A percentile compares a stretch with the other conserved stretches of the same genome.
Conservation (phyloP, 176 grass and related monocot genomes). For the Ensete ventricosum region DNA sequence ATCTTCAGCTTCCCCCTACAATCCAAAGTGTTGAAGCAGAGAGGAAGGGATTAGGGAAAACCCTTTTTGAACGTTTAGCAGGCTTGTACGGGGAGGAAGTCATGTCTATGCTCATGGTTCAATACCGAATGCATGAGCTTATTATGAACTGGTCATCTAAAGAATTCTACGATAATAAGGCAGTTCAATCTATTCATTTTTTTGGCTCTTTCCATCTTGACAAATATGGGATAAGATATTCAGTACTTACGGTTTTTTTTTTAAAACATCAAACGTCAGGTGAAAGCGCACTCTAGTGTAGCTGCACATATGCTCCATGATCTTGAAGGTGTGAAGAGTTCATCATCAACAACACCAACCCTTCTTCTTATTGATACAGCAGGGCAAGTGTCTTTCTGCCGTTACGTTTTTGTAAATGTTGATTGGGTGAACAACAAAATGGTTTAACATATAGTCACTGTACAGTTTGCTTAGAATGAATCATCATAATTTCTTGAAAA, state of each 20-base stretch:
- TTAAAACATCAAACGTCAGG: conserved; percentile 25
- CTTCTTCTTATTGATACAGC: conserved; percentile 96
- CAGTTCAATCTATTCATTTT: neutral
- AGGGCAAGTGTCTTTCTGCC: conserved; percentile 38
- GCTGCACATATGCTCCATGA: conserved; percentile 77
- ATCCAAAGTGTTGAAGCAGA: conserved; percentile 88
- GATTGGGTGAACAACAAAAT: neutral
- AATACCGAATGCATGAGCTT: conserved; percentile 90
- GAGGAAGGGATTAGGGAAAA: conserved; percentile 87
- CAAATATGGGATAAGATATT: conserved; percentile 3
- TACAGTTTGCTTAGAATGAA: neutral
- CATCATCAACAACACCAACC: conserved; percentile 73
- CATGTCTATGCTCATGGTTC: conserved; percentile 81
- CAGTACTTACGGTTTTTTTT: conserved; percentile 1
- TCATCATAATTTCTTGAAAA: neutral
- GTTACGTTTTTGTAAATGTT: neutral
- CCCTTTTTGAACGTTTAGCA: conserved; percentile 83
- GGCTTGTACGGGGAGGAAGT: conserved; percentile 62
- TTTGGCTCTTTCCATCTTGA: neutral
- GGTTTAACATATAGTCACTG: neutral
- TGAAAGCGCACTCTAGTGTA: conserved; percentile 77
- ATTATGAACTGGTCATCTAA: conserved; percentile 98
- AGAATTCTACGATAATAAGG: conserved; percentile 95
- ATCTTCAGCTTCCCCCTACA: conserved; percentile 93
- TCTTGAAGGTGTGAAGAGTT: conserved; percentile 66